Base-by-base conservation (phyloP, 1,139 yeast species). In the Kodamaea anthophila region DNA sequence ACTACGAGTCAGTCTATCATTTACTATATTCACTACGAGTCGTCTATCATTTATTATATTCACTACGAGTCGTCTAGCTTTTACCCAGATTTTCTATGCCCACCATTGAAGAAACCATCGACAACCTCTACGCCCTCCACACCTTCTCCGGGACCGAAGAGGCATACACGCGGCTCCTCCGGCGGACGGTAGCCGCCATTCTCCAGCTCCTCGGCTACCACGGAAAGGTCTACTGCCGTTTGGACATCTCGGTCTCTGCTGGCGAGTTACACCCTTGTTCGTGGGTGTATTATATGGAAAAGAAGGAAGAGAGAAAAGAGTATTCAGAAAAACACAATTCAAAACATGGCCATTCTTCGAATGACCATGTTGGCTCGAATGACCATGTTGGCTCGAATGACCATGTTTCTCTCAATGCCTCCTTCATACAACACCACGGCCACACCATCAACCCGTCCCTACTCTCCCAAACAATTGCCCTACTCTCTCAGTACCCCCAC, bases 31-130 rank as follows among this genome's bases (percentile, higher is more conserved):
- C 22, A 5, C 9, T 20, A 12, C 12, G 10, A 20, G 12, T 9
- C 5, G 22, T 20, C 12, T 20, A 13, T 20, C 13, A 11, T n/a
- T n/a, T n/a, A n/a, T n/a, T n/a, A n/a, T n/a, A n/a, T n/a, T n/a
- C n/a, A n/a, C n/a, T n/a, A n/a, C n/a, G n/a, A n/a, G n/a, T n/a
- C n/a, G 16, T n/a, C 24, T 14, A 24, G 20, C 9, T 35, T 43
- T 34, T 39, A 41, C 21, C n/a, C n/a, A n/a, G 48, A 44, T 8
- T 43, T 49, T 13, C 46, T 56, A n/a, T 51, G 45, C 26, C 39
- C 37, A 18, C 46, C 53, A 3, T 40, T 56, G 15, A 44, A 46
- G 26, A 49, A 51, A n/a, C n/a, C n/a, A n/a, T n/a, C n/a, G n/a
- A n/a, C n/a, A n/a, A n/a, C 20, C 40, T 56, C 9, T 50, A 51